Evolutionary conservation across 768 basidiomycete genomes (phyloP), one percentile per base, ranked within the genome.

Genomic region (Lactarius tabidus): DNA sequence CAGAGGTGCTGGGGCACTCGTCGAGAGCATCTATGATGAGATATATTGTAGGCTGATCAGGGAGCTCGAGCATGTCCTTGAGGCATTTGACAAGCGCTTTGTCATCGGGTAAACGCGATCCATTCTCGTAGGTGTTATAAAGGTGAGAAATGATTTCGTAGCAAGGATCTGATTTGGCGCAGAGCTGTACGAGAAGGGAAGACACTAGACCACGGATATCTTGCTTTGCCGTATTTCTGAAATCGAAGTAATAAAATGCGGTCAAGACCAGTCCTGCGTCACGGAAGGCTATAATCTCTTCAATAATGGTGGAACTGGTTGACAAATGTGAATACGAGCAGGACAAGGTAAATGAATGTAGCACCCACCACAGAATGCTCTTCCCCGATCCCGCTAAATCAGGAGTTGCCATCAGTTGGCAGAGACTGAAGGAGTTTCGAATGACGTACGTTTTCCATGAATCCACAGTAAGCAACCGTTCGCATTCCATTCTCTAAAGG

Each of bases 11-110:
- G 9, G 61, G 61, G 45, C 61, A 62, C 31, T 62, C 61, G 14
- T 62, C 61, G 2, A 62, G 28, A 7, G 29, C 61, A 35, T 62
- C 61, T 17, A 62, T n/a, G 31, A 62, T 28, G 1, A 62, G 55
- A n/a, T 55, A 62, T 0, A 39, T 33, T 1, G 8, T 9, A 1
- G 39, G 51, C n/a, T 43, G 35, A 6, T 18, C 18, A 10, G 48
- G 28, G 12, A 45, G 38, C 2, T 1, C 1, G 0, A 55, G 20
- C 29, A 62, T 57, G 1, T 33, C 10, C 29, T 31, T 56, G 6
- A 57, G 31, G 54, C 61, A 55, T 23, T 26, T 2, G 6, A 18
- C 41, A 1, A 60, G 59, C 4, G 51, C 48, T 7, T 29, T 10
- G 15, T 52, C 20, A 8, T 38, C 51, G 3, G 59, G 59, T 6